A percentile compares a stretch with the other conserved stretches of the same genome.
These are phyloP conservation scores for Mycocentrospora acerina DNA, from an alignment of 2,329 filamentous ascomycete species.

Conservation along the genomic window DNA sequence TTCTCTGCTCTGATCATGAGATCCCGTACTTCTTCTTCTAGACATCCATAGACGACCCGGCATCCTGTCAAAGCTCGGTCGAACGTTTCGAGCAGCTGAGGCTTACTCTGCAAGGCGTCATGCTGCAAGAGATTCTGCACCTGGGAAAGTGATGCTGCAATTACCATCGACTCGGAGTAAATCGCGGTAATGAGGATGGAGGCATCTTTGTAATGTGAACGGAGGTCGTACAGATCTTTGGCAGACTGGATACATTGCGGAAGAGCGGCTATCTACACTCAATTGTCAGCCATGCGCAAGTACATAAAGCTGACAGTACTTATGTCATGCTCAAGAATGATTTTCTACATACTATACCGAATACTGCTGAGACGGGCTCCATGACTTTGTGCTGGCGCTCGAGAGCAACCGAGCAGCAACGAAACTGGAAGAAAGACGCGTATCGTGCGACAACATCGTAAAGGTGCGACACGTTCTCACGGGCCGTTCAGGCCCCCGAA, in stretches of 20 bases:
- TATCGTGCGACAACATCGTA: no score
- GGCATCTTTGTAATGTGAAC: slow-evolving; percentile 33
- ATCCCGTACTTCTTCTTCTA: slow-evolving; percentile 35
- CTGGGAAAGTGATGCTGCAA: slow-evolving; percentile 36
- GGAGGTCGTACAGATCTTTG: slow-evolving; percentile 33
- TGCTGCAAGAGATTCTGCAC: slow-evolving; percentile 31
- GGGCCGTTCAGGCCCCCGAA: no score
- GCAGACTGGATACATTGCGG: slow-evolving; percentile 32
- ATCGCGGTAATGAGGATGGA: slow-evolving; percentile 34
- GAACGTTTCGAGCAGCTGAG: slow-evolving; percentile 33
- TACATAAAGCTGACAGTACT: no score
- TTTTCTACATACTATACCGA: slow-evolving; percentile 9
- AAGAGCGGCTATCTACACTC: slow-evolving; percentile 20
- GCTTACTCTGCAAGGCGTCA: slow-evolving; percentile 28
- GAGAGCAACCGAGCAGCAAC: no score
- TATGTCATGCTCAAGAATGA: no score
- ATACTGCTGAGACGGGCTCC: slow-evolving; percentile 9
- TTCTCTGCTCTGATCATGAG: slow-evolving; percentile 21
- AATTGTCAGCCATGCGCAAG: no score
- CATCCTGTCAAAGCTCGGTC: slow-evolving; percentile 37
- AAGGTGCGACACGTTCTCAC: no score
- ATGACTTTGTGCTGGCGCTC: background rate
- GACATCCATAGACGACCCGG: slow-evolving; percentile 34
- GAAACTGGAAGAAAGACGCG: no score
- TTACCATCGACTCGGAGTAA: slow-evolving; percentile 37